A percentile compares a stretch with the other conserved stretches of the same genome.
These are phyloP conservation scores for Zygosaccharomyces siamensis DNA, from an alignment of 805 yeast species.

Conservation along the genomic window DNA sequence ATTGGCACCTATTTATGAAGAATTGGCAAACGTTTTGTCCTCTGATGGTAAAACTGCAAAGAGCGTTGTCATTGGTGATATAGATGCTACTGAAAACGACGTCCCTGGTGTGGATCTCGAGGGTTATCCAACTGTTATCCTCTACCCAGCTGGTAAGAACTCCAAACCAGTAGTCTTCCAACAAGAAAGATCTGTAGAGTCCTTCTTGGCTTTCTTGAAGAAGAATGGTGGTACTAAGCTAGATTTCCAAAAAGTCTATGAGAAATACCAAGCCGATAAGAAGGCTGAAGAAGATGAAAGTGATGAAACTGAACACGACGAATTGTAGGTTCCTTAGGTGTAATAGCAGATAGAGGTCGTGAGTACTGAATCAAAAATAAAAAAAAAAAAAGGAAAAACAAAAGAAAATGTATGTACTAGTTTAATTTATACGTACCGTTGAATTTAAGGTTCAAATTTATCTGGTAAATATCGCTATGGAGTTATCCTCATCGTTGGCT, in stretches of 20 bases:
- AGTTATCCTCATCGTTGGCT: too few species aligned
- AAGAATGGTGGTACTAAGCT: conserved; percentile 59
- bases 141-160: conserved; percentile 84
- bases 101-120: conserved; percentile 65
- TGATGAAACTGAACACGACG: conserved; percentile 31
- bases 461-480: too few species aligned
- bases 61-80: conserved; percentile 71
- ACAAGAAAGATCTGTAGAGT: conserved; percentile 70
- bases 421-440: background rate
- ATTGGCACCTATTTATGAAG: conserved; percentile 83
- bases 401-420: background rate
- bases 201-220: conserved; percentile 64
- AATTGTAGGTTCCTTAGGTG: conserved; percentile 20
- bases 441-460: background rate
- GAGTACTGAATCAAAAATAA: background rate
- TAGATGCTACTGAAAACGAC: conserved; percentile 89
- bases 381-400: background rate
- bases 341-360: background rate
- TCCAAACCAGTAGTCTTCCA: conserved; percentile 58
- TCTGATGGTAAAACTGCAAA: conserved; percentile 44
- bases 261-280: conserved; percentile 20
- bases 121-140: conserved; percentile 89
- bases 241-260: conserved; percentile 46
- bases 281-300: conserved; percentile 18
- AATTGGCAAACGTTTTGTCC: conserved; percentile 67